Conservation (phyloP, 140 eudicot genomes). For the Flaveria floridana region DNA sequence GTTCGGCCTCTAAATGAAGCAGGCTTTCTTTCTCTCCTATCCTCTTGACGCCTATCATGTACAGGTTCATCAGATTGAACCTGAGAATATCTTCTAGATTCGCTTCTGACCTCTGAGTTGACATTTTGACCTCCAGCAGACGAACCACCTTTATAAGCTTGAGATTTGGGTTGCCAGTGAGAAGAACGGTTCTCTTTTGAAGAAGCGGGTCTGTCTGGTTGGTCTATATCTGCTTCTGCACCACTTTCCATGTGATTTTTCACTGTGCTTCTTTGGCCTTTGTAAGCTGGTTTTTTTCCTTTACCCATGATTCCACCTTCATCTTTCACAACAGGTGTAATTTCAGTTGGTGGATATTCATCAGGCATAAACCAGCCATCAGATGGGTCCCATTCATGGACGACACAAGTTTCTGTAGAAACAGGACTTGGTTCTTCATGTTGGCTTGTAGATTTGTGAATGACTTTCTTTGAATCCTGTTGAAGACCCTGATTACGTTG, state of each 20-base stretch:
- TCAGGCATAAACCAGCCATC: slow-evolving; percentile 61
- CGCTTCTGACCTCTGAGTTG: slow-evolving; percentile 42
- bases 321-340: slow-evolving; percentile 50
- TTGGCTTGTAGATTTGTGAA: slow-evolving; percentile 36
- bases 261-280: slow-evolving; percentile 42
- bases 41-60: slow-evolving; percentile 38
- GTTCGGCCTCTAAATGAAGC: slow-evolving; percentile 43
- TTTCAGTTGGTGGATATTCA: slow-evolving; percentile 37
- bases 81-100: background rate
- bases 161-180: slow-evolving; percentile 86
- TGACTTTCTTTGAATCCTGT: slow-evolving; percentile 37
- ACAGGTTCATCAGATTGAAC: slow-evolving; percentile 37
- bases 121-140: slow-evolving; percentile 45
- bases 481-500: slow-evolving; percentile 45
- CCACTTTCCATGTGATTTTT: slow-evolving; percentile 37
- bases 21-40: slow-evolving; percentile 50
- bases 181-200: slow-evolving; percentile 59
- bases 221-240: slow-evolving; percentile 49
- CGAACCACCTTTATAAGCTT: slow-evolving; percentile 42
- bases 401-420: slow-evolving; percentile 31
- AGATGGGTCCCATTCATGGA: slow-evolving; percentile 45
- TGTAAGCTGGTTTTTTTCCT: slow-evolving; percentile 57
- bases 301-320: slow-evolving; percentile 45
- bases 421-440: slow-evolving; percentile 36
- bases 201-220: slow-evolving; percentile 41